Evolutionary conservation across 495 filamentous ascomycete genomes (phyloP).

Genomic region (Lasiosphaeria hispida): DNA sequence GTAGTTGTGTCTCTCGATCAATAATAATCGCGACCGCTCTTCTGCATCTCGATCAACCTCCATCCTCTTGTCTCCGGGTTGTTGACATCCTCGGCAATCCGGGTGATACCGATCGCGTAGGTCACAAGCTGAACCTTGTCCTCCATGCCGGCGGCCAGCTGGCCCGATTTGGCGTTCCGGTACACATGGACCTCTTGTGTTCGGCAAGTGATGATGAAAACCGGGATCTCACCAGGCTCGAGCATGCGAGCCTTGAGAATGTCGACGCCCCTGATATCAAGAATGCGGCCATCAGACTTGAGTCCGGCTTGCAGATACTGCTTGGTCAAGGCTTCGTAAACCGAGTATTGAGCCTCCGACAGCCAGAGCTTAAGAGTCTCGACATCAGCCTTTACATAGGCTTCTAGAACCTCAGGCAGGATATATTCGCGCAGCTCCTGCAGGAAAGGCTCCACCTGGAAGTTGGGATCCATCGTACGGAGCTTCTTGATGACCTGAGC

Average conservation of each 20-base stretch:
- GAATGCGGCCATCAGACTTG: conserved; percentile 88
- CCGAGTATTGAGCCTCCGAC: conserved; percentile 87
- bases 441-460: conserved; percentile 91
- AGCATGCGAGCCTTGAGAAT: conserved; percentile 84
- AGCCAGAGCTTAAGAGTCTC: conserved; percentile 93
- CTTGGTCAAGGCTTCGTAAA: conserved; percentile 89
- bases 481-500: conserved; percentile 96
- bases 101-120: conserved; percentile 93
- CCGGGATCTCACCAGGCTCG: conserved; percentile 95
- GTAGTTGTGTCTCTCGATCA: not conserved
- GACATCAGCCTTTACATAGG: conserved; percentile 93
- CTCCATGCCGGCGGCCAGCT: conserved; percentile 97
- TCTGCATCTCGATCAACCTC: conserved; percentile 97
- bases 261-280: conserved; percentile 93
- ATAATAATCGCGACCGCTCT: conserved; percentile 87
- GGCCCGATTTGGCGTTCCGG: conserved; percentile 79
- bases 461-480: conserved; percentile 91
- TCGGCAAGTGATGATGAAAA: conserved; percentile 92
- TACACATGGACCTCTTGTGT: conserved; percentile 99
- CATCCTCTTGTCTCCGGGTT: conserved; percentile 96
- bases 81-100: conserved; percentile 89
- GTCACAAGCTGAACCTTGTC: conserved; percentile 97
- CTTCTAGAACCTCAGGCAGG: conserved; percentile 92
- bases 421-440: conserved; percentile 97
- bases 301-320: conserved; percentile 92